Evolutionary conservation across 352 stramenopile species (phyloP).

Genomic region (Globisporangium abappressorium): DNA sequence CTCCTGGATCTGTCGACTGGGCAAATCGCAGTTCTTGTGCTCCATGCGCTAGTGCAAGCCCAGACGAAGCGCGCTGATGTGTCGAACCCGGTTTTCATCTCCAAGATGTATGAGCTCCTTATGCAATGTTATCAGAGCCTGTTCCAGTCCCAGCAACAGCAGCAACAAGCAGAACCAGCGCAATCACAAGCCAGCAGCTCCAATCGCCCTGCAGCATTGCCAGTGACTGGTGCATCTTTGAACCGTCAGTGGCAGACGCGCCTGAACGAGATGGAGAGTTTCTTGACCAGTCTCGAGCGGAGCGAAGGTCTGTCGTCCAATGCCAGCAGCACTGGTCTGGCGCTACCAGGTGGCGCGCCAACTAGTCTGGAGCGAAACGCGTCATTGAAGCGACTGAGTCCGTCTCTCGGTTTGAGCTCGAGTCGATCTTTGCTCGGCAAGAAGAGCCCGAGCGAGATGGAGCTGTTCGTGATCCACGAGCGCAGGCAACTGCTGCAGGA

Average conservation of each 20-base stretch:
- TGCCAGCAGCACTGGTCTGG: not conserved
- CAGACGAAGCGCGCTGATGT: slow-evolving; percentile 34
- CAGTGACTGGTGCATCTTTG: not conserved
- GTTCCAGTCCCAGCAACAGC: slow-evolving; percentile 28
- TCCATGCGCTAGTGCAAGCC: slow-evolving; percentile 49
- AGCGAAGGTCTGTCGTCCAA: not conserved
- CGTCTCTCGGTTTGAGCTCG: slow-evolving; percentile 14
- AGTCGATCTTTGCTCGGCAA: slow-evolving; percentile 29
- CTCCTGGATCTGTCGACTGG: slow-evolving; percentile 42
- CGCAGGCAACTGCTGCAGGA: slow-evolving; percentile 44
- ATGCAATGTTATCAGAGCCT: slow-evolving; percentile 63
- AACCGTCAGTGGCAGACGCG: slow-evolving; percentile 38
- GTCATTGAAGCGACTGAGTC: slow-evolving; percentile 2
- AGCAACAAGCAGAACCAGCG: not conserved
- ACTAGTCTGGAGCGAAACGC: slow-evolving; percentile 6
- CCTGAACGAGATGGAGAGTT: slow-evolving; percentile 49
- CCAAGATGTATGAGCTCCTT: slow-evolving; percentile 46
- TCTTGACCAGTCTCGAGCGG: slow-evolving; percentile 34
- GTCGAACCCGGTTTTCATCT: slow-evolving; percentile 46
- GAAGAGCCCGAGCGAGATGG: slow-evolving; percentile 19
- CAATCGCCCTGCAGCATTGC: not conserved
- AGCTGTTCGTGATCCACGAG: slow-evolving; percentile 37
- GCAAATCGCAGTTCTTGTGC: slow-evolving; percentile 47
- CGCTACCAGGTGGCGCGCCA: not conserved
- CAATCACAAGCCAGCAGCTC: not conserved